These are phyloP conservation scores for Rhizopus stolonifer DNA, from an alignment of 371 early-diverging fungal species.

Conservation along the genomic window DNA sequence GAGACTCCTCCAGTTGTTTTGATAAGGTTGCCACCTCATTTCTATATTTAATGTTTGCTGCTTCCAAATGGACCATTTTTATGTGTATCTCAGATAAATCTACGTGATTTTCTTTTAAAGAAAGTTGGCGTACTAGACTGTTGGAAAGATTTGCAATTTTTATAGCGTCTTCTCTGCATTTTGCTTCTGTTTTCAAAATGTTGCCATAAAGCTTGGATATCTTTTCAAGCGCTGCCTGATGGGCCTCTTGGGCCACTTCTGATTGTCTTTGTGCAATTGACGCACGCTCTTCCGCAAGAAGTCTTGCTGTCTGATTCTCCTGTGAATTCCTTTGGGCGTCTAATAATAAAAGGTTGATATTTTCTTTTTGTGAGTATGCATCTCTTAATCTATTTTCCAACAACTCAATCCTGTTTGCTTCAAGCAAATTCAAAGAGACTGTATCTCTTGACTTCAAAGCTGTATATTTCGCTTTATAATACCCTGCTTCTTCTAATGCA, in stretches of 20 bases:
- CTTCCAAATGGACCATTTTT: conserved; percentile 55
- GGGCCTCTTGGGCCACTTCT: conserved; percentile 53
- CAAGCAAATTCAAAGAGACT: conserved; percentile 38
- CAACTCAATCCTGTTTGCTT: conserved; percentile 43
- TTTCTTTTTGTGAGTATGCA: conserved; percentile 43
- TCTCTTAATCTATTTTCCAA: conserved; percentile 48
- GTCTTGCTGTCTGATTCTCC: conserved; percentile 39
- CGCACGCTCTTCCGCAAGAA: conserved; percentile 50
- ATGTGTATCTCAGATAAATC: conserved; percentile 47
- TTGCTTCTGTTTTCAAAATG: conserved; percentile 44
- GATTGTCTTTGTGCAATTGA: conserved; percentile 44
- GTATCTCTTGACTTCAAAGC: conserved; percentile 30
- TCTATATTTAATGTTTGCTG: conserved; percentile 52
- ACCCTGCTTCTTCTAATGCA: conserved; percentile 59
- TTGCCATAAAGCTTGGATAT: conserved; percentile 40
- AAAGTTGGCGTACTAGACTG: conserved; percentile 32
- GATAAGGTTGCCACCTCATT: conserved; percentile 53
- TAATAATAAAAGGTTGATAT: conserved; percentile 22
- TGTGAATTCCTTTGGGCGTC: conserved; percentile 34
- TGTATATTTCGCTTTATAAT: conserved; percentile 49
- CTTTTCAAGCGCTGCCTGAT: conserved; percentile 42
- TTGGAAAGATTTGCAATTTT: conserved; percentile 46
- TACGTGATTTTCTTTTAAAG: conserved; percentile 1
- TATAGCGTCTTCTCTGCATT: conserved; percentile 39
- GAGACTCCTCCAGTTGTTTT: conserved; percentile 49